Conservation (phyloP, 2,329 filamentous ascomycete genomes). For the Fusarium floridanum region DNA sequence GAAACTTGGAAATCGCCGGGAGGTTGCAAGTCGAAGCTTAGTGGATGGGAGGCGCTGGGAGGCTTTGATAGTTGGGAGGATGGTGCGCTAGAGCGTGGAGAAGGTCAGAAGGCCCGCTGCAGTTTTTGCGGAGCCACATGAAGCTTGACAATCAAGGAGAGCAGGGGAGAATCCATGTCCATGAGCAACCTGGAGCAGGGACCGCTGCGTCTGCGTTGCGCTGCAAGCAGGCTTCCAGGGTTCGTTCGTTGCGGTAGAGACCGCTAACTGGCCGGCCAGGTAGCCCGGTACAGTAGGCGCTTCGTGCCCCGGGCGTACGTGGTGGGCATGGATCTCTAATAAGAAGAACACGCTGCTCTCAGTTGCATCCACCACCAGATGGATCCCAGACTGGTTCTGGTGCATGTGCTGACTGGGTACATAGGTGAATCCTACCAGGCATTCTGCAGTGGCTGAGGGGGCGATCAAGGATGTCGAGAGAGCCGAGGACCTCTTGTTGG, state of each 20-base stretch:
- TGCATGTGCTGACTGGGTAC: not conserved
- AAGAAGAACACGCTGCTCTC: not conserved
- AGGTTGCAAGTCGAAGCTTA: slow-evolving; percentile 31
- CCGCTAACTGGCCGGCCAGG: not conserved
- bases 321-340: not conserved
- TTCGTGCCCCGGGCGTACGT: not conserved
- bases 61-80: slow-evolving; percentile 1
- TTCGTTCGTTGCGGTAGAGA: not conserved
- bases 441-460: not conserved
- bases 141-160: slow-evolving; percentile 17
- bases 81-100: slow-evolving; percentile 31
- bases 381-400: not conserved
- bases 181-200: not conserved
- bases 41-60: slow-evolving; percentile 32
- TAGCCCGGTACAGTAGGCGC: not conserved
- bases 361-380: not conserved
- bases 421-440: not conserved
- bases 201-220: not conserved
- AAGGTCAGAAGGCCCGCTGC: slow-evolving; percentile 30
- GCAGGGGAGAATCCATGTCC: slow-evolving; percentile 4
- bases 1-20: slow-evolving; percentile 34
- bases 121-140: slow-evolving; percentile 34
- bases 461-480: not conserved
- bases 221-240: not conserved
- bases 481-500: not conserved